These are phyloP conservation scores for Sarcodon aspratus DNA, from an alignment of 768 basidiomycete genomes.

Conservation along the genomic window DNA sequence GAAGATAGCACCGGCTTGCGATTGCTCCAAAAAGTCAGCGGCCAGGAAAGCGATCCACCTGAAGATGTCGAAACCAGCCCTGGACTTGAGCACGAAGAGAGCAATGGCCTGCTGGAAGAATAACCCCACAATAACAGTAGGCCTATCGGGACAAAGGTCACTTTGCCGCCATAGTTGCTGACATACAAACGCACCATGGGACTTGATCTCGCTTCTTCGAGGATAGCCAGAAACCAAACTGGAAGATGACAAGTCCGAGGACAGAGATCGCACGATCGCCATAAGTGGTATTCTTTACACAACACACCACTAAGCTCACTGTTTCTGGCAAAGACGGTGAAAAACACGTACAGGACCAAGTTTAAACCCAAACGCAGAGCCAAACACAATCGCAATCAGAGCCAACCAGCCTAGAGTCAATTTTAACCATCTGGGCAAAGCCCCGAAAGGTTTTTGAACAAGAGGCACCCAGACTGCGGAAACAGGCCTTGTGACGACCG, in stretches of 20 bases:
- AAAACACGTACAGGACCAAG: constrained; percentile 34
- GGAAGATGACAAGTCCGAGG: constrained; percentile 71
- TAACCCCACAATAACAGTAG: constrained; percentile 79
- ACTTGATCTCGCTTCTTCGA: constrained; percentile 54
- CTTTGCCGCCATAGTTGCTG: not conserved
- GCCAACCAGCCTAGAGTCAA: constrained; percentile 65
- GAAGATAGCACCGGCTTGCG: constrained; percentile 61
- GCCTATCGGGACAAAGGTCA: constrained; percentile 30
- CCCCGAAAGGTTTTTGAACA: constrained; percentile 60
- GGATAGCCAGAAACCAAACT: constrained; percentile 57
- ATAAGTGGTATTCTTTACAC: constrained; percentile 44
- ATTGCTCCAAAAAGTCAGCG: constrained; percentile 65
- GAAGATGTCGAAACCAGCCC: constrained; percentile 78
- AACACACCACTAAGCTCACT: constrained; percentile 7
- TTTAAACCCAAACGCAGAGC: constrained; percentile 78
- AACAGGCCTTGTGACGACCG: constrained; percentile 60
- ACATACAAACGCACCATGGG: constrained; percentile 46
- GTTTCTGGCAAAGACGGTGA: constrained; percentile 2
- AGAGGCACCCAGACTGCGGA: constrained; percentile 56
- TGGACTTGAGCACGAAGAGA: constrained; percentile 79
- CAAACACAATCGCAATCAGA: constrained; percentile 69
- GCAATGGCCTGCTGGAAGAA: constrained; percentile 81
- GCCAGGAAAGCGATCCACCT: constrained; percentile 73
- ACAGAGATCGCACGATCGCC: constrained; percentile 77
- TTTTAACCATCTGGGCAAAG: constrained; percentile 36